phyloP scores from a whole-genome alignment of 2,329 filamentous ascomycete species.

The Hypoxylon sp. region DNA sequence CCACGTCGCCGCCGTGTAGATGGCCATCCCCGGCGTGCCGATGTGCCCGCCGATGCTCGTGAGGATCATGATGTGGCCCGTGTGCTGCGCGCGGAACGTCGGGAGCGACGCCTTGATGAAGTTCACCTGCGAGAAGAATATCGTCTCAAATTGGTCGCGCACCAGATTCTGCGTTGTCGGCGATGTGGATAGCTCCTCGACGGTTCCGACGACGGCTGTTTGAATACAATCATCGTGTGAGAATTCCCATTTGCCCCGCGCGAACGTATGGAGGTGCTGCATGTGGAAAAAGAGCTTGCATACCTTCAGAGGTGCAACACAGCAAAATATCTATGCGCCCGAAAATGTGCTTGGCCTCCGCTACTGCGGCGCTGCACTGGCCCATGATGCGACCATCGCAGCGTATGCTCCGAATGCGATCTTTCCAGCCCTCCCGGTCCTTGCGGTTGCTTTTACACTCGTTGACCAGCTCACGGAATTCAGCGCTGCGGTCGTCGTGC shows the following conservation, averaged over 20 bases:
- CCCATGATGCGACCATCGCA: slow-evolving; percentile 72
- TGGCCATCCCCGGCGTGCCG: slow-evolving; percentile 88
- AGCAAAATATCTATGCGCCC: slow-evolving; percentile 89
- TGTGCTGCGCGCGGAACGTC: slow-evolving; percentile 80
- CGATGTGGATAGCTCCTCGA: slow-evolving; percentile 86
- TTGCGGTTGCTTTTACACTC: slow-evolving; percentile 72
- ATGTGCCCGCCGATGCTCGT: slow-evolving; percentile 93
- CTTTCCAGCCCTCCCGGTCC: slow-evolving; percentile 81
- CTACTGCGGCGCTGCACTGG: slow-evolving; percentile 86
- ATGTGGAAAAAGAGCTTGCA: slow-evolving; percentile 32
- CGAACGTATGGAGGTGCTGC: slow-evolving; percentile 10
- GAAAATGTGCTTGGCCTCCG: slow-evolving; percentile 86
- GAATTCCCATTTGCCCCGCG: slow-evolving; percentile 29
- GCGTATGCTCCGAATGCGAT: slow-evolving; percentile 75
- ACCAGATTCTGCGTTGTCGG: slow-evolving; percentile 81
- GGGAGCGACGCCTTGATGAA: slow-evolving; percentile 91
- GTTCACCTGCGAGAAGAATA: slow-evolving; percentile 96
- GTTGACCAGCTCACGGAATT: slow-evolving; percentile 83
- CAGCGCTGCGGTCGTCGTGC: slow-evolving; percentile 77
- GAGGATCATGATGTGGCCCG: slow-evolving; percentile 89
- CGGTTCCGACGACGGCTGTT: slow-evolving; percentile 84
- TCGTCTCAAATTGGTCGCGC: slow-evolving; percentile 90
- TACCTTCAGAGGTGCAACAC: slow-evolving; percentile 89
- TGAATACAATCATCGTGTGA: slow-evolving; percentile 33
- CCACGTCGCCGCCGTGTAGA: slow-evolving; percentile 94